phyloP scores from a whole-genome alignment of 345 rosid species.

The sweet orange (Citrus sinensis) region DVS_A1.0 CM039162.1:28828501-28829000 shows the following conservation, averaged over 20 bases:
- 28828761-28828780: not conserved
- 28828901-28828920: too few species aligned
- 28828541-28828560: constrained; percentile 5
- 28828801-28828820: too few species aligned
- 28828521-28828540: constrained; percentile 16
- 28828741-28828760: not conserved
- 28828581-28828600: not conserved
- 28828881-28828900: too few species aligned
- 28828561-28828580: not conserved
- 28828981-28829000: too few species aligned
- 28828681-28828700: not conserved
- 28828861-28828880: too few species aligned
- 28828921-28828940: too few species aligned
- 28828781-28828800: not conserved
- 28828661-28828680: not conserved
- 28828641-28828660: not conserved
- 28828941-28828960: too few species aligned
- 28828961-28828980: too few species aligned
- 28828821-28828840: too few species aligned
- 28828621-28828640: not conserved
- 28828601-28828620: not conserved
- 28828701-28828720: not conserved
- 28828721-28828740: not conserved
- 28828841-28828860: too few species aligned
- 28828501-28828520: constrained; percentile 97